These are phyloP conservation scores for Pleurotus salmoneostramineus DNA, from an alignment of 768 basidiomycete genomes.

Conservation along the genomic window DNA sequence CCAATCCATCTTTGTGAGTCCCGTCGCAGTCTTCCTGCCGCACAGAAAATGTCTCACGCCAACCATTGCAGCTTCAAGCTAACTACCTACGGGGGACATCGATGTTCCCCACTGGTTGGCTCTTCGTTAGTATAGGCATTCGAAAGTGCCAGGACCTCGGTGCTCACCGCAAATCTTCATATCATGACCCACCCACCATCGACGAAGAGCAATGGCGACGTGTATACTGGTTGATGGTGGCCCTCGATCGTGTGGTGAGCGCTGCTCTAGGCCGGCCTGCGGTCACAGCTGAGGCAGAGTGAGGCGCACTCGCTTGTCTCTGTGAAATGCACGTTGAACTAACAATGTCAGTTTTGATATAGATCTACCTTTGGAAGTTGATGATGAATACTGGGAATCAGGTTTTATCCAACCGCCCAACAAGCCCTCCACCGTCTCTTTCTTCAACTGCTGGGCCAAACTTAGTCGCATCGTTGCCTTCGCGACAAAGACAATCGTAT, in stretches of 20 bases:
- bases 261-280: constrained; percentile 53
- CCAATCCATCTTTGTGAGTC: constrained; percentile 54
- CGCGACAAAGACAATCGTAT: constrained; percentile 56
- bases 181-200: constrained; percentile 37
- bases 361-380: constrained; percentile 78
- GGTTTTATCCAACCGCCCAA: constrained; percentile 64
- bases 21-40: too few species aligned
- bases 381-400: constrained; percentile 75
- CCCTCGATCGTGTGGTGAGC: constrained; percentile 55
- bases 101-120: constrained; percentile 51
- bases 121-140: constrained; percentile 46
- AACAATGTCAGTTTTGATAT: constrained; percentile 65
- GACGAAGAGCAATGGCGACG: constrained; percentile 78
- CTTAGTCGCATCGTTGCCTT: constrained; percentile 62
- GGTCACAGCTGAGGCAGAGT: constrained; percentile 66
- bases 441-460: constrained; percentile 50
- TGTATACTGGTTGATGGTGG: constrained; percentile 69
- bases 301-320: constrained; percentile 18
- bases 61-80: constrained; percentile 56
- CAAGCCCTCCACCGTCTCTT: constrained; percentile 50
- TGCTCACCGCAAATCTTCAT: constrained; percentile 63
- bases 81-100: constrained; percentile 50
- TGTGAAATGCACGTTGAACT: too few species aligned
- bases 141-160: constrained; percentile 75
- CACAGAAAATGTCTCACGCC: too few species aligned